Conservation (phyloP, 805 yeast species). For the Zygotorulaspora florentina region DNA sequence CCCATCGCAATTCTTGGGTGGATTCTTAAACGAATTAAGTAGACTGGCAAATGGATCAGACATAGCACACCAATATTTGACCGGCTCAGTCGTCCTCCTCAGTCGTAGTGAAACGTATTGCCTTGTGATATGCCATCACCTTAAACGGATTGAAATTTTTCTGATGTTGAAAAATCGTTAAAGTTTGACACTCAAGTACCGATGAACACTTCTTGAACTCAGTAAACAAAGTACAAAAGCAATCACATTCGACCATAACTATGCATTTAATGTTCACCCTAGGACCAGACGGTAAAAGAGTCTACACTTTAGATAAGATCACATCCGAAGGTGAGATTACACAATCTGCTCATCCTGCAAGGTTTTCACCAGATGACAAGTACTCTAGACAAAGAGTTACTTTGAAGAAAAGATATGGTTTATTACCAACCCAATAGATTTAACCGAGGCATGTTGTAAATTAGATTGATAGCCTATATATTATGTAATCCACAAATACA, state of each 20-base stretch:
- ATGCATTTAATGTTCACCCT: slow-evolving; percentile 99
- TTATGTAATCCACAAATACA: slow-evolving; percentile 1
- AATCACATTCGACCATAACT: slow-evolving; percentile 17
- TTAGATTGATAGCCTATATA: slow-evolving; percentile 4
- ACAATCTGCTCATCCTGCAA: slow-evolving; percentile 98
- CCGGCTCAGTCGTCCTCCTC: too few species aligned
- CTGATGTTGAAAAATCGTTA: slow-evolving; percentile 4
- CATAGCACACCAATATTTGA: slow-evolving; percentile 1
- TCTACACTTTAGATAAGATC: slow-evolving; percentile 82
- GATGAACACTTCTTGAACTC: neutral
- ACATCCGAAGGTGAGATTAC: slow-evolving; percentile 91
- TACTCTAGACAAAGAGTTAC: slow-evolving; percentile 99
- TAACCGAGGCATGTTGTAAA: slow-evolving; percentile 4
- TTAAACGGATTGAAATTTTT: neutral
- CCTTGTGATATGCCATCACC: slow-evolving; percentile 1
- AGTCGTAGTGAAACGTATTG: neutral
- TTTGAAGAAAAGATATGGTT: slow-evolving; percentile 85
- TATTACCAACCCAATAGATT: slow-evolving; percentile 78
- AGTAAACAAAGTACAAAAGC: neutral
- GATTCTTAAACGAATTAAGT: slow-evolving; percentile 28
- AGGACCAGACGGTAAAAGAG: slow-evolving; percentile 91
- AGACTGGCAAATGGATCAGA: slow-evolving; percentile 44
- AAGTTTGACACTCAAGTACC: neutral
- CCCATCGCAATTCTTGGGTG: neutral
- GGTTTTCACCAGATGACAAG: slow-evolving; percentile 99